phyloP scores from a whole-genome alignment of 2,329 filamentous ascomycete species.

The Penicillium nordicum region DNA sequence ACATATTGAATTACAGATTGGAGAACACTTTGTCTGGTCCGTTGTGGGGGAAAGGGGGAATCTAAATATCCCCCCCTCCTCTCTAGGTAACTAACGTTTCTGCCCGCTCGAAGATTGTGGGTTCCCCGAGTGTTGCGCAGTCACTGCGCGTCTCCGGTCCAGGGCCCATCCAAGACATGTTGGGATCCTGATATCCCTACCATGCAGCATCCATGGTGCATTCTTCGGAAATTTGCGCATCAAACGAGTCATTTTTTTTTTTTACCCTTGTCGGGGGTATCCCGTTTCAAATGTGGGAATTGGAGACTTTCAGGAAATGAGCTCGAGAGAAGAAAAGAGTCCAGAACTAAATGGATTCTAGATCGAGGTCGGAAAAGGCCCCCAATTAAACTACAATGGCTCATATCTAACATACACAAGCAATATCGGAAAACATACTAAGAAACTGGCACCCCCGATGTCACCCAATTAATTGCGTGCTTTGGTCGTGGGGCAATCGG shows the following conservation, averaged over 20 bases:
- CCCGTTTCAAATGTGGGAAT: slow-evolving; percentile 1
- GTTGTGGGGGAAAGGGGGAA: slow-evolving; percentile 9
- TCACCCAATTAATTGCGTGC: slow-evolving; percentile 1
- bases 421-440: neutral
- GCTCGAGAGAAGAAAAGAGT: neutral
- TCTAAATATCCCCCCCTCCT: neutral
- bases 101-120: neutral
- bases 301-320: neutral
- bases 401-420: neutral
- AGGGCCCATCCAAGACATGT: slow-evolving; percentile 6
- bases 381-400: neutral
- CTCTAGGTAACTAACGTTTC: neutral
- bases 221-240: neutral
- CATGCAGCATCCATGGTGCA: neutral
- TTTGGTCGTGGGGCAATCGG: slow-evolving; percentile 2
- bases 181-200: neutral
- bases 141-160: slow-evolving; percentile 6
- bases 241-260: neutral
- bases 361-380: neutral
- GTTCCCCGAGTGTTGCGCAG: slow-evolving; percentile 6
- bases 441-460: neutral
- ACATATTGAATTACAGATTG: neutral
- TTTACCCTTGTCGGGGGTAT: neutral
- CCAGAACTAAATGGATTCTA: neutral
- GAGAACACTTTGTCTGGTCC: neutral